Evolutionary conservation across 1,284 basidiomycete genomes (phyloP).

Genomic region (Entoloma clypeatum): DNA sequence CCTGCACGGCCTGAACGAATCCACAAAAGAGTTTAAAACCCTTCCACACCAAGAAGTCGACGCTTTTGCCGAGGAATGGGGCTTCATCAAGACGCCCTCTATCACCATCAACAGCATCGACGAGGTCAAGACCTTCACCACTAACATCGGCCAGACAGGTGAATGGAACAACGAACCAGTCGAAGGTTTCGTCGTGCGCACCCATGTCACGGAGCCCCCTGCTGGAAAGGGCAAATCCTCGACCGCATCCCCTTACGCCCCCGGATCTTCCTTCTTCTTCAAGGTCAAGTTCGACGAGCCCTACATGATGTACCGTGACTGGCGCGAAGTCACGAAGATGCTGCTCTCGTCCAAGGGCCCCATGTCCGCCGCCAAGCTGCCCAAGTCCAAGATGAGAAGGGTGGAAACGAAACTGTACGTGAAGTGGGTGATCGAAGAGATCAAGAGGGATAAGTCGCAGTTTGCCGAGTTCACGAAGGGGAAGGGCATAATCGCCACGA

Average conservation of each 20-base stretch:
- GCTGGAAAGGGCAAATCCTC: conserved; percentile 21
- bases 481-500: conserved; percentile 80
- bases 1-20: conserved; percentile 88
- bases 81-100: conserved; percentile 82
- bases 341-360: conserved; percentile 47
- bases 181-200: conserved; percentile 96
- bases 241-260: conserved; percentile 55
- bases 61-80: conserved; percentile 85
- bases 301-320: conserved; percentile 98
- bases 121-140: conserved; percentile 74
- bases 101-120: conserved; percentile 57
- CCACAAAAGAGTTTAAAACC: conserved; percentile 72
- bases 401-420: conserved; percentile 66
- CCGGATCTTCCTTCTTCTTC: conserved; percentile 94
- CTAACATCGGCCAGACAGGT: conserved; percentile 64
- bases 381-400: conserved; percentile 60
- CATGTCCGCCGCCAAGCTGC: conserved; percentile 38
- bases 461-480: conserved; percentile 71
- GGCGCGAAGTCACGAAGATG: conserved; percentile 89
- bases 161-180: conserved; percentile 84
- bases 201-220: conserved; percentile 51
- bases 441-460: conserved; percentile 53
- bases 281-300: conserved; percentile 99
- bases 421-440: conserved; percentile 69
- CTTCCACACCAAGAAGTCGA: conserved; percentile 67